These are phyloP conservation scores for Blastomyces emzantsi DNA, from an alignment of 2,329 filamentous ascomycete species.

Conservation along the genomic window DNA sequence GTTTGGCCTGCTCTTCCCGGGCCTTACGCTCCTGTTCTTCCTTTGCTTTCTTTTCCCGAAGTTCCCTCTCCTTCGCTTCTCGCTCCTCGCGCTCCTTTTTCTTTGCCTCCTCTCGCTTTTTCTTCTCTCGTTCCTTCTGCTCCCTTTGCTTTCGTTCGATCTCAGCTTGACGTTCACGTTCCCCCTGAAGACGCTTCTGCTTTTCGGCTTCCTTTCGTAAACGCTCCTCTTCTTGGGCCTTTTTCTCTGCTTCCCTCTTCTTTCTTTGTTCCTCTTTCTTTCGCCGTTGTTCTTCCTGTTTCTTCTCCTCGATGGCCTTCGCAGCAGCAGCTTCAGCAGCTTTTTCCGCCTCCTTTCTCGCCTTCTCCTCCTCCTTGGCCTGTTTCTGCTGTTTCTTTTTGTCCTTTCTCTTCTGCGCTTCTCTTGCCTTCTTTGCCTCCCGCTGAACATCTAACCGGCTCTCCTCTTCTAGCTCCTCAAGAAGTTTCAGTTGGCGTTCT, in stretches of 20 bases:
- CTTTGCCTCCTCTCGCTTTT: conserved; percentile 58
- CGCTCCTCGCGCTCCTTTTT: conserved; percentile 64
- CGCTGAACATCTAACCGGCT: conserved; percentile 63
- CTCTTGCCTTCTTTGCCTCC: conserved; percentile 86
- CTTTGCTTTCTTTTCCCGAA: conserved; percentile 56
- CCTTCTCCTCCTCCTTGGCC: conserved; percentile 81
- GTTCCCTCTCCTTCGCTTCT: conserved; percentile 60
- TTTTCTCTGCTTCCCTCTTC: conserved; percentile 85
- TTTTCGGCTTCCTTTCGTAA: conserved; percentile 78
- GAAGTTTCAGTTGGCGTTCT: conserved; percentile 80
- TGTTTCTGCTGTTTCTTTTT: conserved; percentile 85
- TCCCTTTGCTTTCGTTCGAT: conserved; percentile 75
- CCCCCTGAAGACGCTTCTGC: conserved; percentile 67
- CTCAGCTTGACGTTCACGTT: conserved; percentile 77
- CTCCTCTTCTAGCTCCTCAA: conserved; percentile 88
- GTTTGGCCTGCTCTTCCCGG: conserved; percentile 41
- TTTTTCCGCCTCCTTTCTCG: conserved; percentile 77
- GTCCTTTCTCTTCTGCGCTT: conserved; percentile 91
- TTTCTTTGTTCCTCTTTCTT: conserved; percentile 84
- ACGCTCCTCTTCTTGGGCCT: conserved; percentile 81
- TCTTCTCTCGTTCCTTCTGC: conserved; percentile 72
- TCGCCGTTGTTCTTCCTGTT: conserved; percentile 66
- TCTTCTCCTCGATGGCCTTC: conserved; percentile 66
- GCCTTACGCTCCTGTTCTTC: conserved; percentile 53
- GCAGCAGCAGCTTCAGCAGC: conserved; percentile 74